Evolutionary conservation across 441 rosid genomes (phyloP), one percentile per base, ranked within the genome.

Genomic region (Aleurites moluccanus): DNA sequence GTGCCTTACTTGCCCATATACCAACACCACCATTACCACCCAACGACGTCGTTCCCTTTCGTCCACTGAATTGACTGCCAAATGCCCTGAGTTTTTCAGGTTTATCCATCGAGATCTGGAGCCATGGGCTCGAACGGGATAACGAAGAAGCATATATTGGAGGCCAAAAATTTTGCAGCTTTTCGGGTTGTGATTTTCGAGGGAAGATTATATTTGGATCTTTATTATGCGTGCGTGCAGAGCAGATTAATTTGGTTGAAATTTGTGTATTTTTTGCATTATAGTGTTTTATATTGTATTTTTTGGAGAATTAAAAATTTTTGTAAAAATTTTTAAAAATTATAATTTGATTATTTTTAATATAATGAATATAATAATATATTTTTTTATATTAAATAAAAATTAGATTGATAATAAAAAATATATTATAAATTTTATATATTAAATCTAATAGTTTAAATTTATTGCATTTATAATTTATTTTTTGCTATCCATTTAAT

Each of bases 161-260:
- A 73, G 69, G 88, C 96, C 0, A 86, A 86, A 78, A 75, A 73
- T 0, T 81, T 75, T 15, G 96, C 97, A 0, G 88, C 99, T 28
- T 86, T 94, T 75, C 83, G 97, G 18, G 90, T 91, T 40, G 87
- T 90, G 69, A 91, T 92, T 42, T 80, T 77, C 13, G 72, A 77
- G 0, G 99, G 97, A 52, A 91, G 77, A 83, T 77, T 94, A 11
- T 91, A 83, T 35, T 88, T 87, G 35, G 97, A 94, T 86, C 83
- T 88, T 56, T 92, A 94, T 38, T 92, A 92, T 50, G 97, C 91
- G 0, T 92, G 99, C 38, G 96, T 94, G 20, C 97, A 94, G 79
- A 87, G 90, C 67, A 79, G 99, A 61, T 85, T 89, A 77, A 90
- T 94, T n/a, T n/a, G n/a, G n/a, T n/a, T n/a, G n/a, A n/a, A n/a